These are phyloP conservation scores for Agaricus sinodeliciosus DNA, from an alignment of 768 basidiomycete species.

Conservation along the genomic window DNA sequence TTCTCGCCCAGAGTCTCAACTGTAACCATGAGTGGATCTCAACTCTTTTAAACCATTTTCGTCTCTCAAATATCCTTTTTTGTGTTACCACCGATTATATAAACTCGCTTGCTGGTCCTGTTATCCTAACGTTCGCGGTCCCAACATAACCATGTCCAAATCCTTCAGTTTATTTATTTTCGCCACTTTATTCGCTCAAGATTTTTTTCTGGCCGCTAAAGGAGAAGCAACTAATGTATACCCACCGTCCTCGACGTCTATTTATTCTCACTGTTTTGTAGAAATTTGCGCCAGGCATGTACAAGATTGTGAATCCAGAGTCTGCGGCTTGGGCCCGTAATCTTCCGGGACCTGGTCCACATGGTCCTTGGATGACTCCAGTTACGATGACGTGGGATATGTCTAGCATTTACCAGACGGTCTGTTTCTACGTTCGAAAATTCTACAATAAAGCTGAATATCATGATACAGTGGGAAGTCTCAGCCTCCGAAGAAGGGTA, in stretches of 20 bases:
- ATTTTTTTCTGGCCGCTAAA: background rate
- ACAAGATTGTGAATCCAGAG: background rate
- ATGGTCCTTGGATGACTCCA: background rate
- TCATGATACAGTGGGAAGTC: background rate
- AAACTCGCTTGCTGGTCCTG: too few species aligned
- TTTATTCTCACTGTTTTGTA: background rate
- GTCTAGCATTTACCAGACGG: background rate
- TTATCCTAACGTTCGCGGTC: too few species aligned
- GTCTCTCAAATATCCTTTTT: too few species aligned
- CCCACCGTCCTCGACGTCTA: background rate
- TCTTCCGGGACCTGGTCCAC: constrained; percentile 2
- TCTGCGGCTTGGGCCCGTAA: constrained; percentile 1
- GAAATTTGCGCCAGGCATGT: background rate
- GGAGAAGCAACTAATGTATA: background rate
- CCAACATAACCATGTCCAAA: background rate
- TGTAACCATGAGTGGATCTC: too few species aligned
- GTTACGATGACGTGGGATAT: background rate
- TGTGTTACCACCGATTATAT: too few species aligned
- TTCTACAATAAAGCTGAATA: background rate
- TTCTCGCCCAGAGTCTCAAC: too few species aligned
- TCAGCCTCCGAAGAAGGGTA: constrained; percentile 1
- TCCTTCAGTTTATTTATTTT: background rate
- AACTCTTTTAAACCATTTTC: too few species aligned
- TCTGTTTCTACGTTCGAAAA: background rate
- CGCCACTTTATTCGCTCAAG: background rate